phyloP scores from a whole-genome alignment of 352 stramenopile species.

The Phytophthora sojae region DNA sequence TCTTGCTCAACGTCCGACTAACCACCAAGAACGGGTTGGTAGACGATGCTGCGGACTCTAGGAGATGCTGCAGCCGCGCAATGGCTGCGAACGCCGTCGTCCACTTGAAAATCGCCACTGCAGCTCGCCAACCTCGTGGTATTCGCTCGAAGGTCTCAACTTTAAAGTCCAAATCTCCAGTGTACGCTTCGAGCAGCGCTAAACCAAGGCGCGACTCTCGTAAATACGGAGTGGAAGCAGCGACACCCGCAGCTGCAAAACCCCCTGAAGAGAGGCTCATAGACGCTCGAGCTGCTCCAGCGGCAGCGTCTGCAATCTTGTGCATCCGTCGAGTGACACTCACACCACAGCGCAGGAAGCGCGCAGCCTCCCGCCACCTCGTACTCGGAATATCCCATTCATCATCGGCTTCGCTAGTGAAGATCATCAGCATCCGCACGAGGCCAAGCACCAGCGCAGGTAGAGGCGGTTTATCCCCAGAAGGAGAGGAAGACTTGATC shows the following conservation, averaged over 20 bases:
- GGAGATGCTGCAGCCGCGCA: slow-evolving; percentile 55
- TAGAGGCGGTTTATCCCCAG: slow-evolving; percentile 25
- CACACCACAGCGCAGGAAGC: slow-evolving; percentile 59
- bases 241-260: slow-evolving; percentile 28
- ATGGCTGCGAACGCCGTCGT: slow-evolving; percentile 55
- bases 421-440: slow-evolving; percentile 75
- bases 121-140: slow-evolving; percentile 55
- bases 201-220: slow-evolving; percentile 45
- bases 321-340: slow-evolving; percentile 61
- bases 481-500: slow-evolving; percentile 2
- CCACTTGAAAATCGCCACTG: slow-evolving; percentile 67
- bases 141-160: slow-evolving; percentile 56
- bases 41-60: slow-evolving; percentile 15
- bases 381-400: slow-evolving; percentile 61
- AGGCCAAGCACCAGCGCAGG: slow-evolving; percentile 72
- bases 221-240: slow-evolving; percentile 41
- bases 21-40: slow-evolving; percentile 48
- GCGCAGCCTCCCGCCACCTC: slow-evolving; percentile 69
- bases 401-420: slow-evolving; percentile 60
- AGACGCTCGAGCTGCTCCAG: slow-evolving; percentile 36
- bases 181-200: slow-evolving; percentile 55
- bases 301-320: slow-evolving; percentile 52
- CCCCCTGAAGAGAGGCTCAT: slow-evolving; percentile 6
- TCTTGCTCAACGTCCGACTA: slow-evolving; percentile 34
- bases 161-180: slow-evolving; percentile 57